Base-by-base conservation (phyloP, 2,329 filamentous ascomycete species). In the Botrytis aclada region DNA sequence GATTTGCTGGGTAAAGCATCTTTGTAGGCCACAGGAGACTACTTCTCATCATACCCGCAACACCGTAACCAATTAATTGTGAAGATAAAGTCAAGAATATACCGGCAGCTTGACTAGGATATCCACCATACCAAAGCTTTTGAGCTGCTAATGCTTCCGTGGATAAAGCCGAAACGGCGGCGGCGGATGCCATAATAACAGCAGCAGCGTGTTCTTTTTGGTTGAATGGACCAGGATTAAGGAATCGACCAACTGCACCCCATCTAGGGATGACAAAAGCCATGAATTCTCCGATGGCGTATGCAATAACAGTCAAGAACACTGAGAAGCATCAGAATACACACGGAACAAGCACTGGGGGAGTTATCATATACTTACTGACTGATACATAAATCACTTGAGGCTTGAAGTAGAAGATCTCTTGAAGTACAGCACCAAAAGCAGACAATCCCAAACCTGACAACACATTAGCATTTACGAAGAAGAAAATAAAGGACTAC, bases 131-230 rank as follows among this genome's bases (percentile, higher is more conserved):
- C 85, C 86, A 70, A 84, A 87, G 0, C 32, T 88, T 83, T 81
- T 93, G 91, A 0, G 90, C 91, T 4, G 93, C 84, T 66, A 94
- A 87, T 60, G 93, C 90, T 76, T 93, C 91, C 1, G 91, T 93
- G 1, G 91, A 90, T 77, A 94, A 93, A 72, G 71, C 65, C n/a
- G 64, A 61, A 39, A 70, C 71, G 16, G 71, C 45, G 51, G 71
- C 65, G 41, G 64, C 65, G 3, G 71, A 72, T 43, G 71, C 65
- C 76, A 91, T 91, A 76, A 91, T 87, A 25, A 89, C 86, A 72
- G 92, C 90, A 74, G 92, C 86, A 64, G 88, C 82, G 79, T 92
- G 90, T 78, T 92, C 90, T 81, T 92, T 92, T 79, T 90, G 85
- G 77, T 90, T 92, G 81, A 92, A 92, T 0, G 89, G 88, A 0